Evolutionary conservation across 2,329 filamentous ascomycete genomes (phyloP).

Genomic region (Pyrenophora graminea): DNA sequence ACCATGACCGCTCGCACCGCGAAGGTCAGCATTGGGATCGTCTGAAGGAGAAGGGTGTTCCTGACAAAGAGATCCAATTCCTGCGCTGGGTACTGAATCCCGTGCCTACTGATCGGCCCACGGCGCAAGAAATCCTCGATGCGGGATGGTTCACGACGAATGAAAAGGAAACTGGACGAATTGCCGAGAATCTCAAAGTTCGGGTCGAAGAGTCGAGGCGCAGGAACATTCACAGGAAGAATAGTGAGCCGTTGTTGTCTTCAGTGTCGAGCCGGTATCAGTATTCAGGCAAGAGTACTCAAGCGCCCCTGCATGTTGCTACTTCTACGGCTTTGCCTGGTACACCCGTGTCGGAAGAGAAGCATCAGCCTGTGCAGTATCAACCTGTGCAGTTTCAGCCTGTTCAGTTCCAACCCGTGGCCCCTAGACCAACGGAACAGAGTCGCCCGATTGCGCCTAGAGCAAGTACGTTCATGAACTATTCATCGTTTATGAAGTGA

Average conservation of each 20-base stretch:
- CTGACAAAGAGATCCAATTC: conserved; percentile 12
- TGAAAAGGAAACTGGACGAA: background rate
- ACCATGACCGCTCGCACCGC: conserved; percentile 7
- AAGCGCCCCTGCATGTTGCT: background rate
- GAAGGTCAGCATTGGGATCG: conserved; percentile 14
- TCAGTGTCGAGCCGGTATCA: background rate
- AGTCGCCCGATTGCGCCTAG: background rate
- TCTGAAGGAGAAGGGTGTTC: conserved; percentile 7
- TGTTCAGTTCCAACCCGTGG: conserved; percentile 3
- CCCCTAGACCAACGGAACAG: background rate
- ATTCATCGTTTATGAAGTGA: conserved; percentile 10
- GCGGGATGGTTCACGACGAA: conserved; percentile 9
- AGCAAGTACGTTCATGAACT: conserved; percentile 10
- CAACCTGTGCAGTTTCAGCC: background rate
- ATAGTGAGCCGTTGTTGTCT: conserved; percentile 2
- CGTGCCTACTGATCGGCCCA: conserved; percentile 10
- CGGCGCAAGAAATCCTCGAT: conserved; percentile 6
- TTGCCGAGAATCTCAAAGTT: background rate
- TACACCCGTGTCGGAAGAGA: background rate
- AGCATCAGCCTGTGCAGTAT: background rate
- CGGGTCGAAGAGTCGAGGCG: background rate
- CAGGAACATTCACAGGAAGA: conserved; percentile 3
- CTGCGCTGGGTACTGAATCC: conserved; percentile 14
- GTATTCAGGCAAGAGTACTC: background rate
- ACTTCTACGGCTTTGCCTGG: background rate